phyloP scores from a whole-genome alignment of 129 eudicot species.

The Glebionis coronaria region DNA sequence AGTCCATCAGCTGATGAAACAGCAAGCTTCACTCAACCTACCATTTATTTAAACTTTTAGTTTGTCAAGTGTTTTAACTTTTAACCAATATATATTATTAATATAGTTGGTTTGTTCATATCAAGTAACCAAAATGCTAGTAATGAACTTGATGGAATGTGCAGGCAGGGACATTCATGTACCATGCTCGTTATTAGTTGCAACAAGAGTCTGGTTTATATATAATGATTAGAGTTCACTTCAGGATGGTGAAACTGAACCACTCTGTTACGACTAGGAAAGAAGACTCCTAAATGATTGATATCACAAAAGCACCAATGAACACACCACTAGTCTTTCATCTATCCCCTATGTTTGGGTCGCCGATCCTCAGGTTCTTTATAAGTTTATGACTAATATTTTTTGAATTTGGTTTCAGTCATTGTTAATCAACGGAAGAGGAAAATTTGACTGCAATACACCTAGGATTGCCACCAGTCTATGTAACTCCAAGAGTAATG shows the following conservation, averaged over 20 bases:
- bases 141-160: not conserved
- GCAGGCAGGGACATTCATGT: conserved; percentile 83
- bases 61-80: too few relatives aligned
- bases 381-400: not conserved
- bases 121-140: conserved; percentile 26
- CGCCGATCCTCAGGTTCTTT: conserved; percentile 55
- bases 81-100: too few relatives aligned
- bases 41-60: conserved; percentile 18
- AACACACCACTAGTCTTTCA: conserved; percentile 67
- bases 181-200: conserved; percentile 92
- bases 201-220: conserved; percentile 77
- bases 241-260: conserved; percentile 56
- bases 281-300: conserved; percentile 80
- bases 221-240: conserved; percentile 63
- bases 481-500: conserved; percentile 57
- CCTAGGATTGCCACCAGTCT: conserved; percentile 27
- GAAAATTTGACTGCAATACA: conserved; percentile 52
- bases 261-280: conserved; percentile 64
- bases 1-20: too few relatives aligned
- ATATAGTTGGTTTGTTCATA: too few relatives aligned
- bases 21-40: too few relatives aligned
- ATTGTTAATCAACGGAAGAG: conserved; percentile 79
- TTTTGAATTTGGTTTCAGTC: too few relatives aligned
- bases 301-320: conserved; percentile 75
- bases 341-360: conserved; percentile 76